phyloP scores from a whole-genome alignment of 2,329 filamentous ascomycete genomes.

The Parasarocladium wereldwijsianum region DNA sequence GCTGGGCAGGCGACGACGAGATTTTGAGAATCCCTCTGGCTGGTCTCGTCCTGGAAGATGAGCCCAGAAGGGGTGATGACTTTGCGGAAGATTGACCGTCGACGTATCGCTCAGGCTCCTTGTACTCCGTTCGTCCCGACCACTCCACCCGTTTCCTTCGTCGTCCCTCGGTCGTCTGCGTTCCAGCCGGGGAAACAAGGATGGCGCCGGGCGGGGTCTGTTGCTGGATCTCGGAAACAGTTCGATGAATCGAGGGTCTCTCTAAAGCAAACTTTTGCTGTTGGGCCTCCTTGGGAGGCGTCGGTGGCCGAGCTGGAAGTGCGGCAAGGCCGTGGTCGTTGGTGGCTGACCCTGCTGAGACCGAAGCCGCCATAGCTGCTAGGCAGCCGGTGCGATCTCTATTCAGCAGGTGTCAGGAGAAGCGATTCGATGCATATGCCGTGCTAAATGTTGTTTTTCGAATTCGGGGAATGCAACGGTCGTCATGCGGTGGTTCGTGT shows the following conservation, averaged over 20 bases:
- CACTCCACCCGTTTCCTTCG: conserved; percentile 42
- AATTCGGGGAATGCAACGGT: not conserved
- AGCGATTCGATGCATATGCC: conserved; percentile 3
- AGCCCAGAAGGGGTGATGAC: conserved; percentile 25
- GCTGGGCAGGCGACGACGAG: conserved; percentile 29
- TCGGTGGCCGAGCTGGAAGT: conserved; percentile 47
- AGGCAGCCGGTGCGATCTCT: conserved; percentile 24
- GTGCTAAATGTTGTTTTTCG: not conserved
- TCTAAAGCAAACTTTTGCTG: too few relatives aligned
- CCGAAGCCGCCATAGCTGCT: conserved; percentile 24
- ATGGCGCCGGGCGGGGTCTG: conserved; percentile 40
- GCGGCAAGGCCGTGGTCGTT: conserved; percentile 26
- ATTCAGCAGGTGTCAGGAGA: conserved; percentile 12
- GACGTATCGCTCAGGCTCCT: conserved; percentile 32
- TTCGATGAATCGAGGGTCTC: conserved; percentile 13
- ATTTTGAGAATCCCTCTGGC: conserved; percentile 68
- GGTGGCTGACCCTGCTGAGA: conserved; percentile 19
- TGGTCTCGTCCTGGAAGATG: conserved; percentile 27
- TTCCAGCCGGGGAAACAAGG: conserved; percentile 24
- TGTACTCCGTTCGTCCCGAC: conserved; percentile 40
- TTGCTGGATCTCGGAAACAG: conserved; percentile 16
- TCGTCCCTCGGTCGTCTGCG: conserved; percentile 25
- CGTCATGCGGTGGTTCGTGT: not conserved
- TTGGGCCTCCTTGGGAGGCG: conserved; percentile 45
- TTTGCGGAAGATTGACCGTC: conserved; percentile 20